Conservation (phyloP, 805 yeast genomes). For the Zygoascus bituminiphila region DNA sequence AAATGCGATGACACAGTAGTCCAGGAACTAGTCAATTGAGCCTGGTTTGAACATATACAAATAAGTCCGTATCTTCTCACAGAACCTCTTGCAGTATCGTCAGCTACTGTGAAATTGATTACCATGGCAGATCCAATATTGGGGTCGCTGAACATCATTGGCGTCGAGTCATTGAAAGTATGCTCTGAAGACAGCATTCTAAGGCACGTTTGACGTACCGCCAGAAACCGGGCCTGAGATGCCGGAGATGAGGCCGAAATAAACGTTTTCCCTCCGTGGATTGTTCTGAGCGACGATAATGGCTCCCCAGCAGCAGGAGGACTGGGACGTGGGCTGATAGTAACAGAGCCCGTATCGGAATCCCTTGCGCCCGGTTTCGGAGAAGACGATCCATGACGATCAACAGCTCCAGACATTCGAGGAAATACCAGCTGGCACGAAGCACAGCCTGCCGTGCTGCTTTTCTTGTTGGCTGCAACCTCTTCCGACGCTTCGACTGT, state of each 20-base stretch:
- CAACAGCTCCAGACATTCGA: not conserved
- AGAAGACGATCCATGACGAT: not conserved
- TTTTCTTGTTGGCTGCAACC: slow-evolving; percentile 4
- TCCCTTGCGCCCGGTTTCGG: no score
- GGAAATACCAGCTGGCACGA: slow-evolving; percentile 21
- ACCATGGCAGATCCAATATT: slow-evolving; percentile 20
- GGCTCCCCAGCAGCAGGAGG: not conserved
- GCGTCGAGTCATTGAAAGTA: slow-evolving; percentile 19
- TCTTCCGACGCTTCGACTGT: slow-evolving; percentile 10
- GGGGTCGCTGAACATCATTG: slow-evolving; percentile 21
- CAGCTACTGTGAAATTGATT: slow-evolving; percentile 18
- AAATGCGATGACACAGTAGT: slow-evolving; percentile 15
- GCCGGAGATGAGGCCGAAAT: slow-evolving; percentile 22
- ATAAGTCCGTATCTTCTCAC: slow-evolving; percentile 20
- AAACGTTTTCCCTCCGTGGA: slow-evolving; percentile 4
- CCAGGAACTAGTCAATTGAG: slow-evolving; percentile 17
- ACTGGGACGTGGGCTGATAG: not conserved
- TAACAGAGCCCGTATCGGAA: not conserved
- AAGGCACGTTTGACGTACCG: slow-evolving; percentile 24
- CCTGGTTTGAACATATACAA: slow-evolving; percentile 20
- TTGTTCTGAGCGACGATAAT: not conserved
- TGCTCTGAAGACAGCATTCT: slow-evolving; percentile 20
- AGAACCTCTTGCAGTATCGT: slow-evolving; percentile 19
- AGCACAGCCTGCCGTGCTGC: slow-evolving; percentile 12
- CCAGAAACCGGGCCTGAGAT: slow-evolving; percentile 20